Conservation (phyloP, 371 early-diverging fungal genomes). For the Mucor indicus region DNA sequence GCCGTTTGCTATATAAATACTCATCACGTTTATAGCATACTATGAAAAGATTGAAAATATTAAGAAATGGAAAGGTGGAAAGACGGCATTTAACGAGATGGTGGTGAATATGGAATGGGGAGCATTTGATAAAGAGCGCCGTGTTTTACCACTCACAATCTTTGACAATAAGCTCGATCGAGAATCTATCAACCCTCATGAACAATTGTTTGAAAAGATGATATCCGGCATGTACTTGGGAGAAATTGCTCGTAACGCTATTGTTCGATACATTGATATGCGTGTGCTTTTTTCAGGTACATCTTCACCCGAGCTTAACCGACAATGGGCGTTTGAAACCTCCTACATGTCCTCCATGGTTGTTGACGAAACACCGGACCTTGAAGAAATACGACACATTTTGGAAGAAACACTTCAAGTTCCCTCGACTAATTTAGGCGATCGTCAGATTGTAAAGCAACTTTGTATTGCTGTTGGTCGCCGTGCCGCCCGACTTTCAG, state of each 20-base stretch:
- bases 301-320: slow-evolving; percentile 62
- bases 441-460: slow-evolving; percentile 75
- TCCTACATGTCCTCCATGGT: slow-evolving; percentile 88
- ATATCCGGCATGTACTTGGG: slow-evolving; percentile 82
- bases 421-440: slow-evolving; percentile 67
- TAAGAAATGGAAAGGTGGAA: slow-evolving; percentile 56
- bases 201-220: slow-evolving; percentile 76
- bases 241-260: slow-evolving; percentile 67
- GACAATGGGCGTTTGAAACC: slow-evolving; percentile 81
- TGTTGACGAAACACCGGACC: slow-evolving; percentile 62
- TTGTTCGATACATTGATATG: slow-evolving; percentile 61
- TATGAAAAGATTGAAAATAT: slow-evolving; percentile 72
- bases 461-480: slow-evolving; percentile 78
- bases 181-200: slow-evolving; percentile 54
- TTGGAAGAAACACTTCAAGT: slow-evolving; percentile 71
- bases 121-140: slow-evolving; percentile 61
- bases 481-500: slow-evolving; percentile 83
- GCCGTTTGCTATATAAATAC: background rate
- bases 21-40: slow-evolving; percentile 47
- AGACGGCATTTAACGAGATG: slow-evolving; percentile 42
- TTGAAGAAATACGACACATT: slow-evolving; percentile 66
- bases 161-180: slow-evolving; percentile 66
- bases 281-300: slow-evolving; percentile 46
- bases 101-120: slow-evolving; percentile 69
- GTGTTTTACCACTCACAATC: slow-evolving; percentile 61